Percentiles rank a stretch among this genome's conserved stretches.
These are phyloP conservation scores for Trichosporon sp. DNA, from an alignment of 1,284 basidiomycete genomes.

Conservation along the genomic window DNA sequence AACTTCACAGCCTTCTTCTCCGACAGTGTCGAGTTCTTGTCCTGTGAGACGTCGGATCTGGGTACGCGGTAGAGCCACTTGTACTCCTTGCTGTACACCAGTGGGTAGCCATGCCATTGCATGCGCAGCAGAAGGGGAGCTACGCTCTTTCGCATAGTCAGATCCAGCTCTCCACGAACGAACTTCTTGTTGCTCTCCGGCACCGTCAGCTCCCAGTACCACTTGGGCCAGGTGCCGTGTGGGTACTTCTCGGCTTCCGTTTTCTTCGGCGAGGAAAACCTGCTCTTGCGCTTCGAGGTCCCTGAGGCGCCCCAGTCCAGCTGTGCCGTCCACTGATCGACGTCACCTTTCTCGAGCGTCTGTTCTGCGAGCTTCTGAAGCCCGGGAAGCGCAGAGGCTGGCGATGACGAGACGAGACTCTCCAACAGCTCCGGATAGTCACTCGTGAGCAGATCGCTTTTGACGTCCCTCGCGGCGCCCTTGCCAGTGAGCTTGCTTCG, in stretches of 20 bases:
- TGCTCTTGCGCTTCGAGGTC: background rate
- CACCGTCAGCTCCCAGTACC: conserved; percentile 84
- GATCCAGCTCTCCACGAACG: conserved; percentile 58
- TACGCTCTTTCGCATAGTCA: conserved; percentile 78
- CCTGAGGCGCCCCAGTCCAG: conserved; percentile 11
- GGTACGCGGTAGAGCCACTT: conserved; percentile 88
- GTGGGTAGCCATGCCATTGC: conserved; percentile 80
- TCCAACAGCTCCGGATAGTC: conserved; percentile 23
- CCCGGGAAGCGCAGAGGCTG: conserved; percentile 9
- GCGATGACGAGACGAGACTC: conserved; percentile 2
- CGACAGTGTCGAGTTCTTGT: conserved; percentile 55
- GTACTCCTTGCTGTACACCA: conserved; percentile 79
- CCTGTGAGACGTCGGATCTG: conserved; percentile 51
- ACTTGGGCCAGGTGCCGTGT: conserved; percentile 64
- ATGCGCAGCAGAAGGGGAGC: conserved; percentile 80
- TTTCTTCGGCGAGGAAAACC: background rate
- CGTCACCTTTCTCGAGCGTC: conserved; percentile 2
- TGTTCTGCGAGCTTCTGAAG: conserved; percentile 22
- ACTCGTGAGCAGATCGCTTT: conserved; percentile 24
- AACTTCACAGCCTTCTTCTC: conserved; percentile 20
- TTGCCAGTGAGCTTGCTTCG: conserved; percentile 13
- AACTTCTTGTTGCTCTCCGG: conserved; percentile 34
- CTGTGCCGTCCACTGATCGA: conserved; percentile 11
- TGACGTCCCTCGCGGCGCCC: conserved; percentile 18
- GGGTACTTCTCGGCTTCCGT: background rate